A percentile compares a stretch with the other conserved stretches of the same genome.
These are phyloP conservation scores for Colletotrichum camelliae DNA, from an alignment of 2,329 filamentous ascomycete species.

Conservation along the genomic window DNA sequence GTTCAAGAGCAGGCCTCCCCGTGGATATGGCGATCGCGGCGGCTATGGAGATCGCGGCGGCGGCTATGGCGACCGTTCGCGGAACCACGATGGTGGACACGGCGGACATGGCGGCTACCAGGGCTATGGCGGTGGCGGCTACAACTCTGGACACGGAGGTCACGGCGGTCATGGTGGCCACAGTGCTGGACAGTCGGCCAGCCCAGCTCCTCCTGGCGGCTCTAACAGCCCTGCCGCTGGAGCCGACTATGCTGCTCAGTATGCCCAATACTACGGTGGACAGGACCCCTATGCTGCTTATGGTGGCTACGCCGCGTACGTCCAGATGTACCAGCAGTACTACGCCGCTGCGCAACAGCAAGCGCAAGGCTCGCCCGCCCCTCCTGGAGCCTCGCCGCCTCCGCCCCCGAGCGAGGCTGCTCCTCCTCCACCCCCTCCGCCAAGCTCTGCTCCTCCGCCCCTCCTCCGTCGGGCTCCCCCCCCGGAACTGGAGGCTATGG, in stretches of 20 bases:
- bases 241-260: constrained; percentile 78
- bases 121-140: constrained; percentile 31
- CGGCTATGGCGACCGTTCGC: constrained; percentile 47
- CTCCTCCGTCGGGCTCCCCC: constrained; percentile 50
- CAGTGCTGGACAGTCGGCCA: constrained; percentile 22
- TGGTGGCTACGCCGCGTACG: constrained; percentile 82
- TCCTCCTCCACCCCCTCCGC: constrained; percentile 68
- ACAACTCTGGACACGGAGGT: constrained; percentile 32
- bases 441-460: constrained; percentile 61
- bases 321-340: constrained; percentile 78
- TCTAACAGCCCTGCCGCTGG: constrained; percentile 41
- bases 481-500: constrained; percentile 64
- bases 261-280: constrained; percentile 79
- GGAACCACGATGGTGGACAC: constrained; percentile 39
- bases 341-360: constrained; percentile 60
- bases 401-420: constrained; percentile 65
- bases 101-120: constrained; percentile 42
- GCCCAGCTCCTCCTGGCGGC: constrained; percentile 28
- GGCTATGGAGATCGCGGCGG: constrained; percentile 32
- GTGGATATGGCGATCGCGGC: constrained; percentile 60
- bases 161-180: constrained; percentile 30
- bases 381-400: constrained; percentile 57
- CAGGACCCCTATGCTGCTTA: constrained; percentile 89
- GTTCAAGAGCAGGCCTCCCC: constrained; percentile 83
- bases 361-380: constrained; percentile 48